Conservation (phyloP, 108 stramenopile species). For the Skeletonema grethae region DNA sequence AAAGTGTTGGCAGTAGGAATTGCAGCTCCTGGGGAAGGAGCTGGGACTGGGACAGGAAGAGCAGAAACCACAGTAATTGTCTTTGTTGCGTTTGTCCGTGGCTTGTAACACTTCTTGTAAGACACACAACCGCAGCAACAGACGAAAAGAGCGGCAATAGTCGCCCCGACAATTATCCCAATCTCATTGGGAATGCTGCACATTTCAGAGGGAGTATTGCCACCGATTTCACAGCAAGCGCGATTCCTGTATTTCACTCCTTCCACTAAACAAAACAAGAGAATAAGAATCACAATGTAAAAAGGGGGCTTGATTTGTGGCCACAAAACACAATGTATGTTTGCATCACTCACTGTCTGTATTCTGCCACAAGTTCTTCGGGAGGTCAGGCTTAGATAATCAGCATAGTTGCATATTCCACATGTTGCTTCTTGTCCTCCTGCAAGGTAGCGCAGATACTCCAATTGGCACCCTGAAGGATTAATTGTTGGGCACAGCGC, state of each 20-base stretch:
- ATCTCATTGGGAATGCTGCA: constrained; percentile 1
- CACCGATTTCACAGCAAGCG: constrained; percentile 19
- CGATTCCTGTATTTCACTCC: no score
- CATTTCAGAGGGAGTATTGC: constrained; percentile 3
- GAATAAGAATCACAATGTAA: neutral
- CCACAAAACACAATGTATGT: neutral
- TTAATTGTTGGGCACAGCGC: constrained; percentile 40
- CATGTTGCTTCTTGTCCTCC: constrained; percentile 35
- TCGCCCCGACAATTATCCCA: neutral
- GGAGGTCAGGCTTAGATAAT: constrained; percentile 22
- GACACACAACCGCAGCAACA: neutral
- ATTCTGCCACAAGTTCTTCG: constrained; percentile 32
- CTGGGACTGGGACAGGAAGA: neutral
- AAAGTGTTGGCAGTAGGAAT: neutral
- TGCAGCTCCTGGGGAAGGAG: neutral
- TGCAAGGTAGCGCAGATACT: constrained; percentile 33
- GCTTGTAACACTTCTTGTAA: neutral
- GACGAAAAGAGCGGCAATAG: neutral
- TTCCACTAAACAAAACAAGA: no score
- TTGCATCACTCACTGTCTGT: constrained; percentile 21
- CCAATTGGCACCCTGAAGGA: constrained; percentile 27
- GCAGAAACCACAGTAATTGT: neutral
- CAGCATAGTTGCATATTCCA: constrained; percentile 13
- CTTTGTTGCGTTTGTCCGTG: neutral
- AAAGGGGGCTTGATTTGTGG: neutral